Evolutionary conservation across 257 asterid species (phyloP), one percentile per base, ranked within the genome.

Genomic region (Petrea volubilis): DNA sequence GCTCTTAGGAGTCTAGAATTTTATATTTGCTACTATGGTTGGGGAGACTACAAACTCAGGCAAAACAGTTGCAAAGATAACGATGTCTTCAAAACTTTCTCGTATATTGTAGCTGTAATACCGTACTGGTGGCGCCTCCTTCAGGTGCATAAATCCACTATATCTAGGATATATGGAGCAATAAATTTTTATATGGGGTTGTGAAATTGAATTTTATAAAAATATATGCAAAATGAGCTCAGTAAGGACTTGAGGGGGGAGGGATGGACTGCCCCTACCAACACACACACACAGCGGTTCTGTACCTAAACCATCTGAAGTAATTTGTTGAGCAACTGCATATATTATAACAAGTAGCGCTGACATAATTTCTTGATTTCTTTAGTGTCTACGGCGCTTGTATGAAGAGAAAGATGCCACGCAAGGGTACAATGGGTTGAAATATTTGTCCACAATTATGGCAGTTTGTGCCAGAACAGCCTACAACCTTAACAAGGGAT

Each of bases 1-100:
- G 86, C 94, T 25, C 58, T 87, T 6, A 79, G 94, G 74, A 87
- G 87, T 80, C 61, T 85, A 12, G 83, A 85, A 69, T 83, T 81
- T 71, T 87, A 85, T 51, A 43, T 81, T 12, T 87, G 94, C 80
- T 85, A 83, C 72, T 87, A 81, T 7, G 87, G 91, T 47, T 81
- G 89, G 88, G 91, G 91, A 66, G 90, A 85, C 76, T 80, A 70
- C 83, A 85, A 73, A 34, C 68, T 5, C 0, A 73, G 91, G 77
- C 47, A 64, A 55, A 83, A 50, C 80, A 83, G 4, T 64, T 87
- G 94, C 71, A 60, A 63, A 13, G 5, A 63, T 7, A 78, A 36
- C 59, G 69, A 75, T 20, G 71, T 79, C 29, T 87, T 77, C 76
- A 62, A 68, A 11, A 74, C 85, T 7, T 81, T 85, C 85, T 74